Evolutionary conservation across 306 rosid genomes (phyloP), one percentile per base, ranked within the genome.

Genomic region (Casuarina glauca): DNA sequence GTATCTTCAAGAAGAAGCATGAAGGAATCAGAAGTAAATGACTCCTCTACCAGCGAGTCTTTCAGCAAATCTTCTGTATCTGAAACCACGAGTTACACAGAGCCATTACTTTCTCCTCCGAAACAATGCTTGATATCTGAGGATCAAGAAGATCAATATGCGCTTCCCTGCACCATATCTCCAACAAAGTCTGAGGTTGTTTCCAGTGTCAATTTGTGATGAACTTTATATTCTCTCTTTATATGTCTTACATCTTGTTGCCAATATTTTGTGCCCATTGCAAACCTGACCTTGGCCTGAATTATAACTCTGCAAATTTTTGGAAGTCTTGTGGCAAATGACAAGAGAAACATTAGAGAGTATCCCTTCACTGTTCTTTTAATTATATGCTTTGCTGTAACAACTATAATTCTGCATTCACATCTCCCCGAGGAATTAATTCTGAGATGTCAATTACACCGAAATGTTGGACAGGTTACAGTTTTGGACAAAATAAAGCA

Each of bases 101-200:
- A 89, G 68, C 89, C 86, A 8, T 74, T 79, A 70, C 90, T 84
- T 76, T 77, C 78, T 69, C 74, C 86, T 46, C 2, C 68, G 5
- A 63, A 77, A 67, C 76, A 78, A 48, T 42, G 51, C 38, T 70
- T 9, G 36, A 26, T 41, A 49, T 36, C 66, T 0, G 83, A 49
- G 75, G 80, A 79, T 10, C 19, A 42, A 49, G 51, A 64, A 32
- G 70, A 70, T 78, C 75, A 63, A 17, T 46, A 16, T 70, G 44
- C 78, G n/a, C 81, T 77, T 17, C 79, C 82, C 61, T 70, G 69
- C 46, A 70, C 80, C 50, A 36, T 16, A 55, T 44, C 78, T 54
- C 50, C 68, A 60, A 55, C 15, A 1, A 68, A 78, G 55, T 10
- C 51, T 32, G 70, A 82, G 87, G 87, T 80, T 66, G 43, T 35